Conservation (phyloP, 371 early-diverging fungal species). For the Rhizopus arrhizus region DNA sequence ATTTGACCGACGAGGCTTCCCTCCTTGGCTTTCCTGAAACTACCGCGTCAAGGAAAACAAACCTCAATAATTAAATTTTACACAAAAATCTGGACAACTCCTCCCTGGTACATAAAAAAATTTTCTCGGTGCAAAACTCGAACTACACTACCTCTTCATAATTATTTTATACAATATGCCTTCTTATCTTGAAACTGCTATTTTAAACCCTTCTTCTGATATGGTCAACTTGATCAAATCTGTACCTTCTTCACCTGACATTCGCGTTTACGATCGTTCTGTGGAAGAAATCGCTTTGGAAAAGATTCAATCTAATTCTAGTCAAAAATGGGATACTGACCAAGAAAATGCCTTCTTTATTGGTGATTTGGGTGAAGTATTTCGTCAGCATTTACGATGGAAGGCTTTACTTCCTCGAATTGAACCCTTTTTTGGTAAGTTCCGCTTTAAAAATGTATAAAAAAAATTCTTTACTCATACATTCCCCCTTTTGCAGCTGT, state of each 20-base stretch:
- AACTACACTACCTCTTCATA: not conserved
- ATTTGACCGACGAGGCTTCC: constrained; percentile 68
- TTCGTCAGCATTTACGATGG: constrained; percentile 87
- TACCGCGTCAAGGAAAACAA: constrained; percentile 6
- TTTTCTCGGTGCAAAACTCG: too few relatives aligned
- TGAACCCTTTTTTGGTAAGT: constrained; percentile 90
- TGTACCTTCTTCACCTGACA: constrained; percentile 20
- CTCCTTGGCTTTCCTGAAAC: constrained; percentile 66
- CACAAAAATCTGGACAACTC: not conserved
- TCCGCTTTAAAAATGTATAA: not conserved
- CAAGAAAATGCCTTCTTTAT: constrained; percentile 93
- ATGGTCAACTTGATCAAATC: constrained; percentile 17
- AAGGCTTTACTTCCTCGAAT: constrained; percentile 82
- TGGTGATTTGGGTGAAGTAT: constrained; percentile 87
- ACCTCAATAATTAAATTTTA: not conserved
- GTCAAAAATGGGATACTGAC: constrained; percentile 57
- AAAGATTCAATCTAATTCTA: constrained; percentile 42
- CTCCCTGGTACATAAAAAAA: not conserved
- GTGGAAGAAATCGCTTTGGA: constrained; percentile 39
- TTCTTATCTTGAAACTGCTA: constrained; percentile 41
- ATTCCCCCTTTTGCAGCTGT: constrained; percentile 65
- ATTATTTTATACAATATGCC: constrained; percentile 32
- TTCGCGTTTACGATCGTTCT: constrained; percentile 35
- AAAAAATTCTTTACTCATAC: constrained; percentile 4
- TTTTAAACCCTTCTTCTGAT: constrained; percentile 29